Conservation (phyloP, 192 early-diverging fungal genomes). For the Rhizoclosmatium globosum region DNA sequence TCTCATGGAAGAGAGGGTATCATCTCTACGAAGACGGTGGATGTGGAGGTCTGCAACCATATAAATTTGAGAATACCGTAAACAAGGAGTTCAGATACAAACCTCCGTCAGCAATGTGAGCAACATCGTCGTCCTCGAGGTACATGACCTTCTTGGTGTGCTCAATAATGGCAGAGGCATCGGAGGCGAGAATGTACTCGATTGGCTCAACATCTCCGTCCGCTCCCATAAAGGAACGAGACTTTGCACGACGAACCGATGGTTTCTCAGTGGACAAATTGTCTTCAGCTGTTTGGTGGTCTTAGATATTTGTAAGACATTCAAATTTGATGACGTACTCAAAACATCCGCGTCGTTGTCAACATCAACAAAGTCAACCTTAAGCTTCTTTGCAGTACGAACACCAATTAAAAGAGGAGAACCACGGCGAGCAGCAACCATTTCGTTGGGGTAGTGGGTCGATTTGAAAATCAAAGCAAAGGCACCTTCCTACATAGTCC, state of each 20-base stretch:
- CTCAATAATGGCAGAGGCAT: slow-evolving; percentile 73
- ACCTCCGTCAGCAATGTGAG: slow-evolving; percentile 69
- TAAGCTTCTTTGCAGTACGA: slow-evolving; percentile 68
- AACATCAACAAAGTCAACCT: slow-evolving; percentile 74
- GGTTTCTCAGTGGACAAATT: slow-evolving; percentile 44
- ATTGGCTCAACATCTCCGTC: slow-evolving; percentile 62
- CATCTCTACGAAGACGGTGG: slow-evolving; percentile 65
- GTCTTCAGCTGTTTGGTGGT: slow-evolving; percentile 20
- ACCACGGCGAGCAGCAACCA: slow-evolving; percentile 65
- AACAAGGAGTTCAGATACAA: slow-evolving; percentile 6
- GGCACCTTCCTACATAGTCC: slow-evolving; percentile 61
- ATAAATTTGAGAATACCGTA: not conserved
- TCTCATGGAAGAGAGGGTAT: slow-evolving; percentile 63
- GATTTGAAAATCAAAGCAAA: slow-evolving; percentile 70
- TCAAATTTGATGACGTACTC: not conserved
- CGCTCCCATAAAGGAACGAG: slow-evolving; percentile 66
- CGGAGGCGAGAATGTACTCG: slow-evolving; percentile 71
- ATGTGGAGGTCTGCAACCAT: slow-evolving; percentile 63
- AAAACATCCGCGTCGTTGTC: slow-evolving; percentile 50
- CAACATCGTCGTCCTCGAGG: slow-evolving; percentile 73
- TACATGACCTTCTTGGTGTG: slow-evolving; percentile 74
- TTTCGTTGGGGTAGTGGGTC: slow-evolving; percentile 65
- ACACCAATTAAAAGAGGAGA: slow-evolving; percentile 74
- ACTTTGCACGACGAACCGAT: slow-evolving; percentile 58
- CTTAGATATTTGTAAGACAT: not conserved